phyloP scores from a whole-genome alignment of 2,329 filamentous ascomycete genomes.

The Calonectria ilicicola region DNA sequence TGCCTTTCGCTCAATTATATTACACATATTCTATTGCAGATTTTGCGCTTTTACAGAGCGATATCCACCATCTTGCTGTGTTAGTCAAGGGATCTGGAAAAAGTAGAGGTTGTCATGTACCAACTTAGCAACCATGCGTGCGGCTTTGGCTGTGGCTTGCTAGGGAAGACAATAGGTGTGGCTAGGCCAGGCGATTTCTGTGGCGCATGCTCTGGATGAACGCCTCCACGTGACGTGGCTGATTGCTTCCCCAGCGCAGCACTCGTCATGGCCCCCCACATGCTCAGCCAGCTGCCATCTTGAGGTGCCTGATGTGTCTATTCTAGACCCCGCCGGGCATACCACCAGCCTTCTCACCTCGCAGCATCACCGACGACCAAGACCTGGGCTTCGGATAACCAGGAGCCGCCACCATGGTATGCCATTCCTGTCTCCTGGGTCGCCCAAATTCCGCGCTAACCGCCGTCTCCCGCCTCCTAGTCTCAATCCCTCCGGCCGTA shows the following conservation, averaged over 20 bases:
- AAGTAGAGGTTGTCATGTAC: background rate
- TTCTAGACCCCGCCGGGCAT: constrained; percentile 25
- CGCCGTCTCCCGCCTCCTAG: constrained; percentile 54
- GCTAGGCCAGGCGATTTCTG: background rate
- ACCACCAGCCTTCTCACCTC: constrained; percentile 26
- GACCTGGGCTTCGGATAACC: constrained; percentile 19
- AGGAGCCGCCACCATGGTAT: constrained; percentile 36
- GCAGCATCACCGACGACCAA: constrained; percentile 15
- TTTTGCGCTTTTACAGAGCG: too few species aligned
- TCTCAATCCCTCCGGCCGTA: constrained; percentile 98
- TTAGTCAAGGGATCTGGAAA: too few species aligned
- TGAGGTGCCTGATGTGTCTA: constrained; percentile 26
- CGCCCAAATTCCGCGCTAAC: constrained; percentile 30
- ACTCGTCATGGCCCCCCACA: constrained; percentile 29
- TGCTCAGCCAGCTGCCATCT: constrained; percentile 21
- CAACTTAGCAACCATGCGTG: background rate
- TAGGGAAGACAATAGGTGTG: background rate
- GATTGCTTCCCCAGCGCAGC: constrained; percentile 19
- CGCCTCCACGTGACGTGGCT: constrained; percentile 21
- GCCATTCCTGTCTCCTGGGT: background rate
- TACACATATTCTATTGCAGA: too few species aligned
- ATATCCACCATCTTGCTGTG: too few species aligned
- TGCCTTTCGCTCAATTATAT: too few species aligned
- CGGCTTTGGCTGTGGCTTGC: constrained; percentile 24
- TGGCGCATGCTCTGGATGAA: background rate